Evolutionary conservation across 345 rosid species (phyloP).

Genomic region (Hibiscus mutabilis): DNA sequence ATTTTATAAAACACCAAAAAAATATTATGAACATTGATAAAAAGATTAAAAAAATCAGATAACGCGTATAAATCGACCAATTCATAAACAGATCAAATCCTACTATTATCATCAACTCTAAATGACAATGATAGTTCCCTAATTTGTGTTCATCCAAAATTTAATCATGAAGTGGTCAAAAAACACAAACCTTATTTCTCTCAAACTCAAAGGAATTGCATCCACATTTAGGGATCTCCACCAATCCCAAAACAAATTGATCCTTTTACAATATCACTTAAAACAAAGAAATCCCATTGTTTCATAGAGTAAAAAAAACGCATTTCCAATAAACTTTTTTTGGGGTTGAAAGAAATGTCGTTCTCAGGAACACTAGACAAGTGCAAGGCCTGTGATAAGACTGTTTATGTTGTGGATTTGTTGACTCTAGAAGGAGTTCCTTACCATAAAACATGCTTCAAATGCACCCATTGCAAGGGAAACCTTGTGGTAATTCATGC

Average conservation of each 20-base stretch:
- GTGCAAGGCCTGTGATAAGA: slow-evolving; percentile 95
- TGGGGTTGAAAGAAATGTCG: slow-evolving; percentile 29
- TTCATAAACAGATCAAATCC: not conserved
- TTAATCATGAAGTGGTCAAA: slow-evolving; percentile 27
- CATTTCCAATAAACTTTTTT: not conserved
- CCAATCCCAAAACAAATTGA: not conserved
- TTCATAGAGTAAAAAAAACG: not conserved
- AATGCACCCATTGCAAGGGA: slow-evolving; percentile 94
- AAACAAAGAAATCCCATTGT: not conserved
- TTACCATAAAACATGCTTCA: slow-evolving; percentile 86
- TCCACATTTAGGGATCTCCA: slow-evolving; percentile 13
- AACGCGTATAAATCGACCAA: no score
- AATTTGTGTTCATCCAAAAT: not conserved
- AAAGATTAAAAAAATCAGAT: no score
- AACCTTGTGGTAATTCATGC: slow-evolving; percentile 54
- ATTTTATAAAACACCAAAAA: no score
- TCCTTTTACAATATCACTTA: slow-evolving; percentile 11
- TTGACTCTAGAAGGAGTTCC: slow-evolving; percentile 84
- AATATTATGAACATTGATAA: no score
- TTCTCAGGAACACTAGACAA: slow-evolving; percentile 96
- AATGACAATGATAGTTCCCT: not conserved
- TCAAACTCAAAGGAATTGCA: slow-evolving; percentile 9
- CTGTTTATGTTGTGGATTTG: slow-evolving; percentile 83
- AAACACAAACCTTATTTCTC: slow-evolving; percentile 20
- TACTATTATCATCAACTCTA: not conserved